Base-by-base conservation (phyloP, 2,329 filamentous ascomycete species). In the Calcarisporium arbuscula region DNA sequence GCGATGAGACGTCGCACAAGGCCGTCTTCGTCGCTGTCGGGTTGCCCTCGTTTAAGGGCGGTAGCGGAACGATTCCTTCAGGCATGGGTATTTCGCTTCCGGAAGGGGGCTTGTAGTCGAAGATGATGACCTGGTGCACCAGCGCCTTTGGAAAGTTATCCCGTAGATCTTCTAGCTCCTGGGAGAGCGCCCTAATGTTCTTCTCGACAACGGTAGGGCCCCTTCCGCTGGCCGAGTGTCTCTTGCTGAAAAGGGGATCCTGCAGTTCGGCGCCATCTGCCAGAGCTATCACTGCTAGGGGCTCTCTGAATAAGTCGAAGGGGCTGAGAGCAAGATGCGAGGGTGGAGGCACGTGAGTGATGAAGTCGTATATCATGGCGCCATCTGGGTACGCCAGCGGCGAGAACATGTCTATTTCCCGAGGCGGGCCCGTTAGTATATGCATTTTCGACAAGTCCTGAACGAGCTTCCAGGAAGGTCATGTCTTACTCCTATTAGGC, bases 261-360 rank as follows among this genome's bases (percentile, higher is more conserved):
- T 68, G 62, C 18, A 85, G 68, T 57, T 94, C 86, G 26, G 66
- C 62, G 30, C 85, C 87, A 60, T 96, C 90, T 12, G 86, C 85
- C 39, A 96, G 70, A 4, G 86, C 90, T 42, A 98, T 74, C 18
- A 96, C 71, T 33, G 84, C 77, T 35, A 95, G 69, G 8, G 87
- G 83, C 56, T 94, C 86, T 48, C 89, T 77, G 57, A 86, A 94
- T 28, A 90, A 68, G 57, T 98, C 92, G 65, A 95, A 95, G 1
- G 92, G 89, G 23, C 83, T 83, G 26, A 94, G 65, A 15, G 85
- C 74, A 28, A 86, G 68, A 54, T 94, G 86, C 20, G 85, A 86
- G 20, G 80, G 72, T n/a, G 85, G 80, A 17, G 87, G 83, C 36
- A 83, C 69, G 51, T 87, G 82, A 41, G 85, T 87, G 38, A 84